A percentile compares a stretch with the other conserved stretches of the same genome.
phyloP scores from a whole-genome alignment of 768 basidiomycete species.

The Podaxis sp. region DNA sequence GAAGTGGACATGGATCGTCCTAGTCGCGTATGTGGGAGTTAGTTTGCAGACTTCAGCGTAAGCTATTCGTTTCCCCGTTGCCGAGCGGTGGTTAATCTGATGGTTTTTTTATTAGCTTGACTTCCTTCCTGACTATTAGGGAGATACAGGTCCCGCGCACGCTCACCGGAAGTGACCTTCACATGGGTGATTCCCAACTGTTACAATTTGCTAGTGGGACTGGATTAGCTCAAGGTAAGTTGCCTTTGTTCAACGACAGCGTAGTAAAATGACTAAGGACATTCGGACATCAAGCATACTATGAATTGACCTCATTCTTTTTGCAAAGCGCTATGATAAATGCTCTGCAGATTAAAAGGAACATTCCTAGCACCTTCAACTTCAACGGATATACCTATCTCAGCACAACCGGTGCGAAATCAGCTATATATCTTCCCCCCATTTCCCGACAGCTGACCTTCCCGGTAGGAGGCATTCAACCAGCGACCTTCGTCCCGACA shows the following conservation, averaged over 20 bases:
- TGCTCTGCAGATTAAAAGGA: not conserved
- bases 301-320: not conserved
- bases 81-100: not conserved
- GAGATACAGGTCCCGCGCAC: not conserved
- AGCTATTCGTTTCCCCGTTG: not conserved
- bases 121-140: not conserved
- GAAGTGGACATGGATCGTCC: constrained; percentile 8
- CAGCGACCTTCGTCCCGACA: not conserved
- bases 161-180: not conserved
- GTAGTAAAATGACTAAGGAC: not conserved
- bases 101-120: not conserved
- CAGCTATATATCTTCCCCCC: too few relatives aligned
- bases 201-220: not conserved
- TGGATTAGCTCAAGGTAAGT: not conserved
- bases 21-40: not conserved
- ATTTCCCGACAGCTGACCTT: too few relatives aligned
- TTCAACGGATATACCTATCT: constrained; percentile 2
- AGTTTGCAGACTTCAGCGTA: constrained; percentile 5
- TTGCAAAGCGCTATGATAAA: not conserved
- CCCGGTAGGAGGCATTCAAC: not conserved
- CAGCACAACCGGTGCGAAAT: not conserved
- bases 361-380: not conserved
- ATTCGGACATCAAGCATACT: not conserved
- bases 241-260: not conserved
- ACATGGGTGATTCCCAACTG: not conserved